A percentile compares a stretch with the other conserved stretches of the same genome.
Evolutionary conservation across 345 rosid genomes (phyloP).

Genomic region (Eutrema yunnanense): DNA sequence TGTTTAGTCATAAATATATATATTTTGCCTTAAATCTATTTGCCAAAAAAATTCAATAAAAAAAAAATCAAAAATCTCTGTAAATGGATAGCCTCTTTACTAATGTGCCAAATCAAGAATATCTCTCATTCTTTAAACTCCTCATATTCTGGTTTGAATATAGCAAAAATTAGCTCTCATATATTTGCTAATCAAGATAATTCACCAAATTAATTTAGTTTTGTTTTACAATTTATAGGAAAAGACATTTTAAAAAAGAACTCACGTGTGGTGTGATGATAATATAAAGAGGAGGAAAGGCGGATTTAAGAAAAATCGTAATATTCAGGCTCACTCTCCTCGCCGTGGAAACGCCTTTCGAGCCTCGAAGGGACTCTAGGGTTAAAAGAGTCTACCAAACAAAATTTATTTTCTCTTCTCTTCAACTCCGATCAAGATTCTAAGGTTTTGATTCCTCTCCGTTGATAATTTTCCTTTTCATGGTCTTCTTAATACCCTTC

Average conservation of each 20-base stretch:
- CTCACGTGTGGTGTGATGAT: not conserved
- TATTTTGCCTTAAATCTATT: no score
- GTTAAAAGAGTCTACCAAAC: not conserved
- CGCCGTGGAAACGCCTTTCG: constrained; percentile 26
- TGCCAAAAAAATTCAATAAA: not conserved
- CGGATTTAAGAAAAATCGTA: not conserved
- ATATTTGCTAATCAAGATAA: not conserved
- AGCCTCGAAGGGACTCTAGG: constrained; percentile 19
- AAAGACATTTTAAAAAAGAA: not conserved
- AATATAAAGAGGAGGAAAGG: not conserved
- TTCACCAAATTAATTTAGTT: not conserved
- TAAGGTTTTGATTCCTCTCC: not conserved
- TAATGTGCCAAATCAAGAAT: not conserved
- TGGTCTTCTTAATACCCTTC: not conserved
- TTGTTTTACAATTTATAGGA: not conserved
- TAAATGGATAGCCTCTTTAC: not conserved
- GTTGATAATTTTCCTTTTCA: not conserved
- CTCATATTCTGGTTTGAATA: not conserved
- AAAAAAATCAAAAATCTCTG: not conserved
- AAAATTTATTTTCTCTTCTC: not conserved
- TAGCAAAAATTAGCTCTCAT: not conserved
- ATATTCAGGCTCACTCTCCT: not conserved
- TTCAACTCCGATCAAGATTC: constrained; percentile 5
- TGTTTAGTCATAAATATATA: no score
- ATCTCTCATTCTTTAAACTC: not conserved